These are phyloP conservation scores for Catharanthus roseus DNA, from an alignment of 257 asterid species.

Conservation along the genomic window DNA sequence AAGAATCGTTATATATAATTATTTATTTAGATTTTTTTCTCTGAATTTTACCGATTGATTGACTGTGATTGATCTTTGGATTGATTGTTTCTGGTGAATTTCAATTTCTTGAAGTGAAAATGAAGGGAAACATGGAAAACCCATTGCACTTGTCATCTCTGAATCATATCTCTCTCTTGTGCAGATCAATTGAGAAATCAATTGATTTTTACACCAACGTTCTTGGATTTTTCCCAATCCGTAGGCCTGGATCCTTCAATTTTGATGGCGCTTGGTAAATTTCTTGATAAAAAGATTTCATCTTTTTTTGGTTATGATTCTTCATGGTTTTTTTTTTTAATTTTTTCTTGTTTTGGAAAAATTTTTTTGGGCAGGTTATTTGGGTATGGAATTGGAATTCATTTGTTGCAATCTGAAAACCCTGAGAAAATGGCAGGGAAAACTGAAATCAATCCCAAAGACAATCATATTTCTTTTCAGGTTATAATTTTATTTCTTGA, in stretches of 20 bases:
- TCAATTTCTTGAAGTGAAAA: too few relatives aligned
- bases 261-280: slow-evolving; percentile 90
- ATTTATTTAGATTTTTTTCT: too few relatives aligned
- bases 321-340: neutral
- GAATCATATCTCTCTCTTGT: slow-evolving; percentile 80
- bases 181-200: slow-evolving; percentile 80
- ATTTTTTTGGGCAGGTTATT: slow-evolving; percentile 51
- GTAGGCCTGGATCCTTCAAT: slow-evolving; percentile 84
- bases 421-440: slow-evolving; percentile 63
- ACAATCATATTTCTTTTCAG: slow-evolving; percentile 94
- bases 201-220: slow-evolving; percentile 60
- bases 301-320: too few relatives aligned
- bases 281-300: neutral
- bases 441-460: slow-evolving; percentile 79
- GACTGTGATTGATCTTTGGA: too few relatives aligned
- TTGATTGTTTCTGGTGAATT: too few relatives aligned
- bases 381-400: slow-evolving; percentile 92
- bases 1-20: too few relatives aligned
- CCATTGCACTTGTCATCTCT: slow-evolving; percentile 78
- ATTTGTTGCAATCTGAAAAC: slow-evolving; percentile 74
- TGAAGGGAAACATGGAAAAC: slow-evolving; percentile 58
- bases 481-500: slow-evolving; percentile 13
- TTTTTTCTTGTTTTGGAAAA: neutral
- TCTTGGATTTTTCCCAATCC: slow-evolving; percentile 80
- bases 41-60: too few relatives aligned